These are phyloP conservation scores for Cenchrus purpureus DNA, from an alignment of 176 grass and related monocot species.

Conservation along the genomic window DNA sequence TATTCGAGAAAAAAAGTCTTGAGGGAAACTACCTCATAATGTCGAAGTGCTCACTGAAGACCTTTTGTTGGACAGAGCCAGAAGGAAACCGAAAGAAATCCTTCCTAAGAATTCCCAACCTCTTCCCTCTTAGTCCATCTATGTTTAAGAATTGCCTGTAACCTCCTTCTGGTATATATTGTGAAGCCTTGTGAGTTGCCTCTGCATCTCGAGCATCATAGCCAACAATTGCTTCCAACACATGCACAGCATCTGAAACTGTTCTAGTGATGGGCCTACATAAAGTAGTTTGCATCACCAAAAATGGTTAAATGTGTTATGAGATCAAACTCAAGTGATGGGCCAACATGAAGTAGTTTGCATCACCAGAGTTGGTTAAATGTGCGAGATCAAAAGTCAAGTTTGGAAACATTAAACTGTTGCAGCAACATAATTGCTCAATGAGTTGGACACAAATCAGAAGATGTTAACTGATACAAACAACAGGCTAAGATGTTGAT, in stretches of 20 bases:
- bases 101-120: conserved; percentile 66
- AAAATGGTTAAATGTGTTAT: background rate
- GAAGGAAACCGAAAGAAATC: conserved; percentile 57
- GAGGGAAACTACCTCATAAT: conserved; percentile 52
- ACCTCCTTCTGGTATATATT: conserved; percentile 70
- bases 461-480: background rate
- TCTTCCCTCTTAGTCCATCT: conserved; percentile 71
- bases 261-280: conserved; percentile 72
- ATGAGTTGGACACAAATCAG: background rate
- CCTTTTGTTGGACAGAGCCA: conserved; percentile 51
- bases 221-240: conserved; percentile 78
- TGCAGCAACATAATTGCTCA: background rate
- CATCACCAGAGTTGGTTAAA: background rate
- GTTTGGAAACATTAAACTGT: background rate
- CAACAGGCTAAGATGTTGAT: background rate
- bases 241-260: conserved; percentile 73
- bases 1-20: background rate
- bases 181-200: conserved; percentile 54
- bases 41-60: conserved; percentile 67
- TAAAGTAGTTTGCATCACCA: conserved; percentile 3
- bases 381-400: background rate
- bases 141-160: conserved; percentile 68
- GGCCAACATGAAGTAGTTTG: conserved; percentile 48
- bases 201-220: conserved; percentile 60
- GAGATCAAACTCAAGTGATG: conserved; percentile 22